These are phyloP conservation scores for Coelastrella sp. DNA, from an alignment of 139 green algal species.

Conservation along the genomic window DNA sequence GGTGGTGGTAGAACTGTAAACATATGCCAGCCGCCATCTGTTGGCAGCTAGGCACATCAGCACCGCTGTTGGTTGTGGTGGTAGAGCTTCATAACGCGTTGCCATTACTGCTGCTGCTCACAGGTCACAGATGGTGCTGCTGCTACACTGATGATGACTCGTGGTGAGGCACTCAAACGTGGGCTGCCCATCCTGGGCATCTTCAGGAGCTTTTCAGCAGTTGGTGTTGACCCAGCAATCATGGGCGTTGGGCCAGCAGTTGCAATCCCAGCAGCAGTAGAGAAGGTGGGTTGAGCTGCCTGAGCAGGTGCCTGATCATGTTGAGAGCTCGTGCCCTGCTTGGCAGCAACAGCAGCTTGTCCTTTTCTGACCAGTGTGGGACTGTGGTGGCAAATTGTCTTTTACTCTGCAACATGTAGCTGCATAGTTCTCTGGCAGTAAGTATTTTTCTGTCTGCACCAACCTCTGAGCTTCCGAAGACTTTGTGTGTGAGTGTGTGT, in stretches of 20 bases:
- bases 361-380: too few species aligned
- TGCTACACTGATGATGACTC: constrained; percentile 94
- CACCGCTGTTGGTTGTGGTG: neutral
- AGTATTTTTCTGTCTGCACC: too few species aligned
- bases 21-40: too few species aligned
- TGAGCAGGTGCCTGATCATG: neutral
- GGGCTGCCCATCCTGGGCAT: constrained; percentile 93
- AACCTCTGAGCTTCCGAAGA: too few species aligned
- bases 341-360: neutral
- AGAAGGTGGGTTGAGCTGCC: constrained; percentile 45
- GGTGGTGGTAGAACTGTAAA: too few species aligned
- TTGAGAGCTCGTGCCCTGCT: neutral
- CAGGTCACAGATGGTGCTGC: constrained; percentile 97
- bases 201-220: constrained; percentile 92
- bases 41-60: neutral
- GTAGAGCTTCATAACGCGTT: too few species aligned
- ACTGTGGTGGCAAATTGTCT: too few species aligned
- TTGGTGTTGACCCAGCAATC: constrained; percentile 96
- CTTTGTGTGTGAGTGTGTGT: too few species aligned
- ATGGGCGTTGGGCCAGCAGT: constrained; percentile 98
- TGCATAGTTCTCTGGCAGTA: too few species aligned
- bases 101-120: neutral
- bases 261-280: constrained; percentile 95
- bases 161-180: constrained; percentile 85
- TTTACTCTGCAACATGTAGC: too few species aligned